A percentile compares a stretch with the other conserved stretches of the same genome.
These are phyloP conservation scores for Nakazawaea ambrosiae DNA, from an alignment of 805 yeast species.

Conservation along the genomic window DNA sequence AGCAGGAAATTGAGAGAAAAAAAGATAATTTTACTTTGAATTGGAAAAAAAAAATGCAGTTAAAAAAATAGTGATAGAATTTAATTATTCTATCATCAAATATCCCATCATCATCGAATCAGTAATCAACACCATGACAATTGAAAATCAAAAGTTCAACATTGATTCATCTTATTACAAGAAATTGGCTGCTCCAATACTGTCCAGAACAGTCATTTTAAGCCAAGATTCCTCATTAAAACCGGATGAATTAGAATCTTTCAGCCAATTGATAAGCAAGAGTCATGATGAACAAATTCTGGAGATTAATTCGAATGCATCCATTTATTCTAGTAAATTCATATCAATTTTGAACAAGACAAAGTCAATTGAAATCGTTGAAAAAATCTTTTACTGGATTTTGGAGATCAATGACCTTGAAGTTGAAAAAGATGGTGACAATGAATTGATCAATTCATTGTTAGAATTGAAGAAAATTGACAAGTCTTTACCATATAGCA, in stretches of 20 bases:
- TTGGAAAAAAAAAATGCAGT: no score
- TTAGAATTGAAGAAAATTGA: constrained; percentile 35
- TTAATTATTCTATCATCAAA: no score
- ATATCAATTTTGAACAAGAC: constrained; percentile 7
- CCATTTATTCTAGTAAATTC: constrained; percentile 5
- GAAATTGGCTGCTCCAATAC: neutral
- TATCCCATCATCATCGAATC: no score
- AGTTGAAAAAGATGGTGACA: neutral
- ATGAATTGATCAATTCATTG: constrained; percentile 21
- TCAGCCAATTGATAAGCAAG: no score
- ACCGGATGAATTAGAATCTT: no score
- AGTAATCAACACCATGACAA: no score
- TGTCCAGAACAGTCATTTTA: neutral
- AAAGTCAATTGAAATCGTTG: constrained; percentile 1
- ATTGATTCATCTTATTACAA: no score
- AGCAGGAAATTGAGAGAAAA: no score
- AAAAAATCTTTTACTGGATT: constrained; percentile 21
- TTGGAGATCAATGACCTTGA: constrained; percentile 15
- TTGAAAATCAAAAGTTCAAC: no score
- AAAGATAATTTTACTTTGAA: no score
- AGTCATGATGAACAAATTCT: neutral
- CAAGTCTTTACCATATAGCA: constrained; percentile 42
- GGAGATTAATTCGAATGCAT: constrained; percentile 1
- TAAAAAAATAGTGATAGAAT: no score
- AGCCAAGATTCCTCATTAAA: no score